Base-by-base conservation (phyloP, 2,329 filamentous ascomycete species). In the Alternaria brassicae region DNA sequence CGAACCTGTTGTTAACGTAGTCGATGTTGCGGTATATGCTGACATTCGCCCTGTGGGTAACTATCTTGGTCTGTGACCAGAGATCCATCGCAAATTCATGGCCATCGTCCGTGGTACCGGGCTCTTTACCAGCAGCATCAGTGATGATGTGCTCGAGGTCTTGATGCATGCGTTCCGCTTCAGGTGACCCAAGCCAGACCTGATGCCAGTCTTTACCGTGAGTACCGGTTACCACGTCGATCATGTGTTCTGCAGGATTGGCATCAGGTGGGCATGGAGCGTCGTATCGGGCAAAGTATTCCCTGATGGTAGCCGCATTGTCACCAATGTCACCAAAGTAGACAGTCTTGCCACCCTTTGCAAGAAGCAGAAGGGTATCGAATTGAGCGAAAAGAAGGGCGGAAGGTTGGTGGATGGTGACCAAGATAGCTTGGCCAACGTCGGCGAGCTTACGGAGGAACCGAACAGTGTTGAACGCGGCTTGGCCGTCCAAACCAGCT, bases 321-420 rank as follows among this genome's bases (percentile, higher is more conserved):
- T 86, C 81, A 40, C 91, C 92, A 30, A 94, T 89, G 52, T 92
- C 88, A 19, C 91, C 91, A 72, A 93, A 92, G 79, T 95, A 95
- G 23, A 94, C 89, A n/a, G 89, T 90, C 49, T 88, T 84, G 12
- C 91, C 92, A 42, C 91, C 91, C 39, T 85, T 84, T 74, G 92
- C 86, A 2, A 95, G 83, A 2, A 95, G 82, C 2, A 95, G 81
- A 2, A 96, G 83, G 6, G 90, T 86, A 73, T 95, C 92, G 66
- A 95, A 96, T 75, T 92, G 88, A 72, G 92, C 89, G 67, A 96
- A 94, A 0, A 95, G 82, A 0, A 89, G 86, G 17, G 91, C 89
- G 54, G 91, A 92, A 1, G 92, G 92, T 72, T 96, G 92, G 73
- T 96, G 92, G 61, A 96, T 95, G 1, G 91, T 95, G 79, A 91